These are phyloP conservation scores for Penicillium sp. DNA, from an alignment of 2,329 filamentous ascomycete genomes.

Conservation along the genomic window DNA sequence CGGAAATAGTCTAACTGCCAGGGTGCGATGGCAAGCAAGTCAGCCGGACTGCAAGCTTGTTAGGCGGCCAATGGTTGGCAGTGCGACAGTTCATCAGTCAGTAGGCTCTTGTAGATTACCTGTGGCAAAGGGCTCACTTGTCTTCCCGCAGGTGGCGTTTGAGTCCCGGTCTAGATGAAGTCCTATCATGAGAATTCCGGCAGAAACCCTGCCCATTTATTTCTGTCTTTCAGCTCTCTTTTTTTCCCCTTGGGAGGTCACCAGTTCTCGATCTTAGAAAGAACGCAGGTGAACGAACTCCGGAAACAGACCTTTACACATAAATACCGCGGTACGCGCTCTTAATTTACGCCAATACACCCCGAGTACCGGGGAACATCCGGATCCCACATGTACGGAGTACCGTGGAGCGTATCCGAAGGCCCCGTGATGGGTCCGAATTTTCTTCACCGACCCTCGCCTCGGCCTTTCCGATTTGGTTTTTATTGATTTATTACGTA, in stretches of 20 bases:
- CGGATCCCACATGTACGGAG: conserved; percentile 3
- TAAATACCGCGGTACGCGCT: not conserved
- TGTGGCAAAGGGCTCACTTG: not conserved
- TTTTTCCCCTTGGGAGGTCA: conserved; percentile 12
- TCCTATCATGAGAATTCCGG: not conserved
- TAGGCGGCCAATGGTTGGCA: conserved; percentile 17
- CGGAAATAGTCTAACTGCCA: conserved; percentile 27
- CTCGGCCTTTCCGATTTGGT: conserved; percentile 1
- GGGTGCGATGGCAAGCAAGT: conserved; percentile 18
- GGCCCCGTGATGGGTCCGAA: conserved; percentile 26
- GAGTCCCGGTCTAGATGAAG: not conserved
- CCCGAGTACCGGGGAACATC: conserved; percentile 13
- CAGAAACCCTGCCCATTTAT: not conserved
- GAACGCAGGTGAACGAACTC: not conserved
- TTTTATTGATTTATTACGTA: conserved; percentile 11
- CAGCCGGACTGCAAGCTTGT: conserved; percentile 24
- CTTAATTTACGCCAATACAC: not conserved
- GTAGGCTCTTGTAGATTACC: conserved; percentile 12
- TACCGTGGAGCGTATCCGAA: conserved; percentile 5
- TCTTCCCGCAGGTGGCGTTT: not conserved
- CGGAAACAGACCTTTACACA: conserved; percentile 32
- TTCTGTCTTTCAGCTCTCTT: not conserved
- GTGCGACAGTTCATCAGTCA: conserved; percentile 26
- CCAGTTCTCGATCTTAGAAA: conserved; percentile 2
- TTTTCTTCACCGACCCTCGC: conserved; percentile 21